phyloP scores from a whole-genome alignment of 768 basidiomycete species.

The Cyathus striatus region DNA sequence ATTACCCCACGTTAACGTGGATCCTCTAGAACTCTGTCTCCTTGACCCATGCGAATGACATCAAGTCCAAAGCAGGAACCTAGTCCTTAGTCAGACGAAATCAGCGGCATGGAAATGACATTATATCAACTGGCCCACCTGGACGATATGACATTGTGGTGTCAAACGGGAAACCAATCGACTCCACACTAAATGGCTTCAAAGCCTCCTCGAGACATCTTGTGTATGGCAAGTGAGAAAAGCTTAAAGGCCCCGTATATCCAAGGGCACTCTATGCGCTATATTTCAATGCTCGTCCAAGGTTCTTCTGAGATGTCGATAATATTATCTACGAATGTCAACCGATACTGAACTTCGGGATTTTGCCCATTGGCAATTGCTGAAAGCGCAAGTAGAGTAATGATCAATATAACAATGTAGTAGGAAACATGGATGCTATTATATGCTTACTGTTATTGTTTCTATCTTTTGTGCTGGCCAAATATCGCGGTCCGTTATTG shows the following conservation, averaged over 20 bases:
- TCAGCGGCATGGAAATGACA: neutral
- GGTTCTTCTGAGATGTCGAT: constrained; percentile 6
- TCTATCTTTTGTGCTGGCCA: too few species aligned
- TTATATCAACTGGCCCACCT: constrained; percentile 5
- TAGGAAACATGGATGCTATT: too few species aligned
- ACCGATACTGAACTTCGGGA: too few species aligned
- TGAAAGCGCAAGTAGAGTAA: too few species aligned
- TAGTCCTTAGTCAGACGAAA: neutral
- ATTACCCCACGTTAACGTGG: constrained; percentile 46
- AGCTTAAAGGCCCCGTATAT: constrained; percentile 25
- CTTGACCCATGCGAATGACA: constrained; percentile 58
- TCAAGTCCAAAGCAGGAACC: constrained; percentile 70
- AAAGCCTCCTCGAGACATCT: constrained; percentile 46
- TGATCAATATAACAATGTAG: too few species aligned
- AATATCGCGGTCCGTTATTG: too few species aligned
- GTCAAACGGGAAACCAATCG: constrained; percentile 63
- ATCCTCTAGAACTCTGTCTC: constrained; percentile 42
- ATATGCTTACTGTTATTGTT: too few species aligned
- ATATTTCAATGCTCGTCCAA: constrained; percentile 10
- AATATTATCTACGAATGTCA: too few species aligned
- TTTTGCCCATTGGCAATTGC: too few species aligned
- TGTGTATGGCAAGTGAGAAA: constrained; percentile 60
- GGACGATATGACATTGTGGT: constrained; percentile 44
- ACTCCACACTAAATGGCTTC: constrained; percentile 48
- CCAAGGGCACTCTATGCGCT: constrained; percentile 7